These are phyloP conservation scores for Rhododendron molle DNA, from an alignment of 148 eudicot genomes.

Conservation along the genomic window DNA sequence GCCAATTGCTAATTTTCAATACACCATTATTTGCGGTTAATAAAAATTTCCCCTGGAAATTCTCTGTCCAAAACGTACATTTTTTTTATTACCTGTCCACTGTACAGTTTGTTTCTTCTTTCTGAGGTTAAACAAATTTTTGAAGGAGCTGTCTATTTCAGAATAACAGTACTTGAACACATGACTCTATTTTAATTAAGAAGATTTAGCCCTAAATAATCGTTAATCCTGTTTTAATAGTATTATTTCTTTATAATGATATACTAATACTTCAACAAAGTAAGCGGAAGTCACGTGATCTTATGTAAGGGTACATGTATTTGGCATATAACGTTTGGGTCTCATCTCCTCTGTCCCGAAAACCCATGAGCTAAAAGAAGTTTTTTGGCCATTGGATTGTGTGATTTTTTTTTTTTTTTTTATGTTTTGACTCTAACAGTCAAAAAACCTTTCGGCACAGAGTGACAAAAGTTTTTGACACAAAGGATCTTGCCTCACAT, in stretches of 20 bases:
- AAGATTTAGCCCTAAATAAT: not conserved
- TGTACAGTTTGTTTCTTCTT: not conserved
- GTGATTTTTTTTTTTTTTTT: no score
- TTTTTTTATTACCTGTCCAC: not conserved
- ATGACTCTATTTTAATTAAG: not conserved
- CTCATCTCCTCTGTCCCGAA: no score
- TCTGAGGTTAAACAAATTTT: not conserved
- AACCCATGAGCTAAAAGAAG: no score
- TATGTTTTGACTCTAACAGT: no score
- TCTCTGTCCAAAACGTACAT: not conserved
- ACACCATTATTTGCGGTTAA: not conserved
- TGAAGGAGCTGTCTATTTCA: not conserved
- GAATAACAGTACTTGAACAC: not conserved
- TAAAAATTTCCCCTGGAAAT: not conserved
- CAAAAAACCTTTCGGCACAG: no score
- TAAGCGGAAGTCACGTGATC: conserved; percentile 3
- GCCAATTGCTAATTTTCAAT: not conserved
- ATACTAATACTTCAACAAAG: not conserved
- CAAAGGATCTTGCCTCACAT: no score
- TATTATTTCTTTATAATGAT: not conserved
- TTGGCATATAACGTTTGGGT: not conserved
- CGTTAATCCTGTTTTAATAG: not conserved
- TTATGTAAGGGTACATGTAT: not conserved
- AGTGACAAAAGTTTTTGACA: no score
- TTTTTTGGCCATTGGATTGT: no score